Evolutionary conservation across 805 yeast genomes (phyloP).

Genomic region (Yamadazyma scolyti): DNA sequence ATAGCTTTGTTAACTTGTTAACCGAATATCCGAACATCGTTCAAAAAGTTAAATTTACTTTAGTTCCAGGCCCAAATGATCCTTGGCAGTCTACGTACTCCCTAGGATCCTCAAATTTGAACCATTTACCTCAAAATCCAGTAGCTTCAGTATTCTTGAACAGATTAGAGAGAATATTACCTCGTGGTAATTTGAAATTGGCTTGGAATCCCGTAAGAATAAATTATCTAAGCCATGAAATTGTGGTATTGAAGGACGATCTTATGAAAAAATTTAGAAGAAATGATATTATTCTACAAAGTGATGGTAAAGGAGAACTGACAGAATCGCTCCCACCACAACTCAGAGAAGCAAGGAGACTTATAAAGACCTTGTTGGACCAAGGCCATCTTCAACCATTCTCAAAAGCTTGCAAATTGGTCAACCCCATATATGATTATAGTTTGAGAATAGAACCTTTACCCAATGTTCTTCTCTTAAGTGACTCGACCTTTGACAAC

Average conservation of each 20-base stretch:
- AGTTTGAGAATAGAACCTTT: conserved; percentile 70
- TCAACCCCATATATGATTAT: conserved; percentile 68
- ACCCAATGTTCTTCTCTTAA: conserved; percentile 61
- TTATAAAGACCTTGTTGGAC: conserved; percentile 77
- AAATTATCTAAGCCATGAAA: conserved; percentile 79
- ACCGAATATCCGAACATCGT: conserved; percentile 56
- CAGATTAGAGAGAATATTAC: conserved; percentile 50
- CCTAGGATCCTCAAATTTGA: conserved; percentile 45
- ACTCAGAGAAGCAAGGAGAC: conserved; percentile 57
- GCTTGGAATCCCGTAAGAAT: conserved; percentile 78
- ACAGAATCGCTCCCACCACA: conserved; percentile 33
- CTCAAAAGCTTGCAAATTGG: conserved; percentile 53
- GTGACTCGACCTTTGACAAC: conserved; percentile 67
- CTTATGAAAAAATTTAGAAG: conserved; percentile 66
- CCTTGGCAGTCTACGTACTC: conserved; percentile 83
- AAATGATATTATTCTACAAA: conserved; percentile 57
- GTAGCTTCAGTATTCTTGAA: conserved; percentile 72
- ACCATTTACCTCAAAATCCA: conserved; percentile 56
- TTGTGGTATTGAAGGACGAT: conserved; percentile 72
- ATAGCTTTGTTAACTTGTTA: conserved; percentile 63
- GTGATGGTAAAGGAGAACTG: conserved; percentile 23
- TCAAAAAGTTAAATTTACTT: conserved; percentile 52
- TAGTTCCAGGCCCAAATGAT: conserved; percentile 88
- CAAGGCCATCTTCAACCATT: conserved; percentile 91
- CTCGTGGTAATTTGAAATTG: conserved; percentile 26